Evolutionary conservation across 2,329 filamentous ascomycete genomes (phyloP), one percentile per base, ranked within the genome.

Genomic region (Fusarium irregulare): DNA sequence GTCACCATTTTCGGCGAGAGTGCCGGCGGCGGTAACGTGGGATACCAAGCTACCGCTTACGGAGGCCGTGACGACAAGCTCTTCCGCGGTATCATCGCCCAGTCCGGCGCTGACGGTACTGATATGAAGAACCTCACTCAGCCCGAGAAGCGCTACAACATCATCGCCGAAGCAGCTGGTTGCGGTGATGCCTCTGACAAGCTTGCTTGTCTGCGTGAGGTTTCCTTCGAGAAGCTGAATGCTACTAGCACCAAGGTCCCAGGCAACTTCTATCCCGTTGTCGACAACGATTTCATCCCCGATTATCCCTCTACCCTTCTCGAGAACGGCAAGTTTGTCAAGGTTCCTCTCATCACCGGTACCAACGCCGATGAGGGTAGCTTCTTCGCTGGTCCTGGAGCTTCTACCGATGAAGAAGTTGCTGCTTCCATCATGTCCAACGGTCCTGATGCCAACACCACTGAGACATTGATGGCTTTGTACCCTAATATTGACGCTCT

Each of bases 321-420:
- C 3, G 79, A 80, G 2, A 76, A 83, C 3, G 89, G 89, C 37
- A 83, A 84, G 14, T 91, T 92, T 68, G 86, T 91, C 60, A 84
- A 87, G 62, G 87, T 92, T 0, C 89, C 89, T 0, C 84, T 91
- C 37, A 82, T 92, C 7, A 80, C 85, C 23, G 90, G 91, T 10
- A 85, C 84, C 16, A 92, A 91, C 74, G 85, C 85, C 0, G 90
- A 92, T 68, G 91, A 93, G 73, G 90, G 79, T n/a, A 84, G 83
- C 0, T 78, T 82, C 1, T 91, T 90, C 72, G 84, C 82, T 0
- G 81, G 83, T 3, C 76, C 82, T 77, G 48, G 81, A 85, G 56
- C 34, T 37, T 86, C 6, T 56, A 67, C 58, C 0, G 63, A 70
- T 7, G 54, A 63, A 14, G 47, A 74, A 8, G 27, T 70, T 18